Conservation (phyloP, 1,284 basidiomycete species). For the Macrocystidia cucumis region DNA sequence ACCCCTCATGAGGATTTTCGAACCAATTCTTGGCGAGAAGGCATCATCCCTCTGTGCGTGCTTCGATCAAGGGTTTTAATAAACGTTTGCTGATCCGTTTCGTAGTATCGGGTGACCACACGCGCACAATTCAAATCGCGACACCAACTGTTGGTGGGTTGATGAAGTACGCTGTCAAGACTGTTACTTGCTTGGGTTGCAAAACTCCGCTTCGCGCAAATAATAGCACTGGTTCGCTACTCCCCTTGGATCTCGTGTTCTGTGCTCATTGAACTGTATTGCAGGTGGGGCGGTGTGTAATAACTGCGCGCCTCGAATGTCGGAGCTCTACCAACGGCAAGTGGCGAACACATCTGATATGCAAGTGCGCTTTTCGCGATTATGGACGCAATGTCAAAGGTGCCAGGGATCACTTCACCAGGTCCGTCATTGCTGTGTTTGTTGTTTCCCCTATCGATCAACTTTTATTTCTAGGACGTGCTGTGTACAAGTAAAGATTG, state of each 20-base stretch:
- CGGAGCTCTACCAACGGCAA: conserved; percentile 91
- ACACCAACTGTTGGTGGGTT: conserved; percentile 91
- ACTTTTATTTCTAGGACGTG: conserved; percentile 63
- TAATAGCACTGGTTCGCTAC: too few relatives aligned
- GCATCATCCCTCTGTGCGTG: conserved; percentile 76
- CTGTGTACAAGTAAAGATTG: conserved; percentile 96
- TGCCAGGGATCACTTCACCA: conserved; percentile 96
- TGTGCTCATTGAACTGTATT: too few relatives aligned
- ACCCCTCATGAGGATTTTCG: conserved; percentile 93
- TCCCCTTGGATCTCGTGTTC: too few relatives aligned
- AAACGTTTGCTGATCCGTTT: conserved; percentile 7
- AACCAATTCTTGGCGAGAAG: conserved; percentile 92
- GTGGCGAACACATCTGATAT: conserved; percentile 64
- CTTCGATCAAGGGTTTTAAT: conserved; percentile 2
- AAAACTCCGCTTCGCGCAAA: conserved; percentile 76
- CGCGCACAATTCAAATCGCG: conserved; percentile 87
- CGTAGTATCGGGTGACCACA: conserved; percentile 91
- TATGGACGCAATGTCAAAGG: conserved; percentile 96
- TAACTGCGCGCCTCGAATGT: conserved; percentile 79
- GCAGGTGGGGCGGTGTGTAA: conserved; percentile 88
- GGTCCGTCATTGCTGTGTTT: conserved; percentile 30
- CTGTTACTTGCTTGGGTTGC: conserved; percentile 88
- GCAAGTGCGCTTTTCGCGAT: conserved; percentile 85
- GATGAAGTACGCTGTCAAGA: conserved; percentile 97
- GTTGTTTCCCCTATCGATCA: too few relatives aligned